Percentiles rank a stretch among this genome's conserved stretches.
Evolutionary conservation across 768 basidiomycete species (phyloP).

Genomic region (Suillus weaverae): DNA sequence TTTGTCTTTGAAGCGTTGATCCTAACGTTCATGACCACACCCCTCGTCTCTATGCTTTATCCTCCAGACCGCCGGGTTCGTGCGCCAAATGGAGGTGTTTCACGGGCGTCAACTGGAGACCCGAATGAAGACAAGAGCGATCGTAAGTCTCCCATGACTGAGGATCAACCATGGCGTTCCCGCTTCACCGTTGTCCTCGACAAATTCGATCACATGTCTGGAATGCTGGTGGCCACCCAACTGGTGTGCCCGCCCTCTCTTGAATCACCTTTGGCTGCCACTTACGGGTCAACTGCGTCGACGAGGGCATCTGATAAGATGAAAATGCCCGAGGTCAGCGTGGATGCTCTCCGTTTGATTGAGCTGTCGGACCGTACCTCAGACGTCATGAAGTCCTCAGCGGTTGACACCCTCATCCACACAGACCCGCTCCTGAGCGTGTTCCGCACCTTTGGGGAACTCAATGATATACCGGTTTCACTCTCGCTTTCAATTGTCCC

Average conservation of each 20-base stretch:
- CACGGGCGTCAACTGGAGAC: background rate
- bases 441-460: slow-evolving; percentile 74
- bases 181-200: slow-evolving; percentile 88
- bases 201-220: slow-evolving; percentile 83
- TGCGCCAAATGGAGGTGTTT: slow-evolving; percentile 38
- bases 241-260: slow-evolving; percentile 54
- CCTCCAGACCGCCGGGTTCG: slow-evolving; percentile 61
- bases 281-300: background rate
- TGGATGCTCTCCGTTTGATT: slow-evolving; percentile 84
- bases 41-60: slow-evolving; percentile 67
- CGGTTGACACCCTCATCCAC: slow-evolving; percentile 65
- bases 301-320: slow-evolving; percentile 7
- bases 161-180: slow-evolving; percentile 19
- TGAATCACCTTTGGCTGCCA: background rate
- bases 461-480: slow-evolving; percentile 66
- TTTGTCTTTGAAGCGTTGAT: slow-evolving; percentile 85
- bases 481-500: slow-evolving; percentile 74
- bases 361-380: slow-evolving; percentile 89
- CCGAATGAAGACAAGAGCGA: background rate
- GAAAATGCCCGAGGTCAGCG: slow-evolving; percentile 22
- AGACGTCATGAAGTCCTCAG: slow-evolving; percentile 79
- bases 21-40: slow-evolving; percentile 88
- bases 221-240: slow-evolving; percentile 87
- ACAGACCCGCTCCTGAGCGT: slow-evolving; percentile 73
- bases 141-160: background rate